phyloP scores from a whole-genome alignment of 768 basidiomycete genomes.

The Boletus insuetus region DNA sequence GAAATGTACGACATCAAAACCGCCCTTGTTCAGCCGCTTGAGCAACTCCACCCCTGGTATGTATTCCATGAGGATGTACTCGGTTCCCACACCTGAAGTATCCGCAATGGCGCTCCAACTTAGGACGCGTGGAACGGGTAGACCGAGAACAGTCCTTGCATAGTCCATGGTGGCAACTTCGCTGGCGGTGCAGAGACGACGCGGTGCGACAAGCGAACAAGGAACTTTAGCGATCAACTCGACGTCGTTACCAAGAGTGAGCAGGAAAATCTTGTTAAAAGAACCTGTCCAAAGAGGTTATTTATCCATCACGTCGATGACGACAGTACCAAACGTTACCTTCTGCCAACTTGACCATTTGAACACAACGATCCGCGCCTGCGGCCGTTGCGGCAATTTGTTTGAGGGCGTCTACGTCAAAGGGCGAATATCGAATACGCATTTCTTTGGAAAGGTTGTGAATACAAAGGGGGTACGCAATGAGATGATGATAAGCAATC shows the following conservation, averaged over 20 bases:
- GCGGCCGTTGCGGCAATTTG: constrained; percentile 10
- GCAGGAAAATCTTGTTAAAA: constrained; percentile 15
- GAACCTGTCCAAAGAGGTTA: constrained; percentile 5
- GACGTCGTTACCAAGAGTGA: constrained; percentile 10
- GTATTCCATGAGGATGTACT: constrained; percentile 37
- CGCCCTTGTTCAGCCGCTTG: constrained; percentile 7
- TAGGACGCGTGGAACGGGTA: constrained; percentile 31
- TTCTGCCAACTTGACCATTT: constrained; percentile 16
- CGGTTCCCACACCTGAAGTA: constrained; percentile 26
- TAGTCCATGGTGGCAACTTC: constrained; percentile 39
- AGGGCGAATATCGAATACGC: neutral
- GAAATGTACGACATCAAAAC: constrained; percentile 1
- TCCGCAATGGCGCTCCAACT: constrained; percentile 28
- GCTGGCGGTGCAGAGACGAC: constrained; percentile 32
- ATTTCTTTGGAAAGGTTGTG: neutral
- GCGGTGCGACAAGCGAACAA: constrained; percentile 25
- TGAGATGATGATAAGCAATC: no score
- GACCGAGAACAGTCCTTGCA: constrained; percentile 20
- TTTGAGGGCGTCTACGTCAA: constrained; percentile 21
- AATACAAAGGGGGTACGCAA: no score
- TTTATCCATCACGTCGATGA: neutral
- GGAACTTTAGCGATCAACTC: constrained; percentile 18
- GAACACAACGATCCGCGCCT: constrained; percentile 13
- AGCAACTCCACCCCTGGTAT: constrained; percentile 22
- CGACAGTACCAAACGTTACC: neutral